These are phyloP conservation scores for Endoconidiophora laricicola DNA, from an alignment of 2,329 filamentous ascomycete genomes.

Conservation along the genomic window DNA sequence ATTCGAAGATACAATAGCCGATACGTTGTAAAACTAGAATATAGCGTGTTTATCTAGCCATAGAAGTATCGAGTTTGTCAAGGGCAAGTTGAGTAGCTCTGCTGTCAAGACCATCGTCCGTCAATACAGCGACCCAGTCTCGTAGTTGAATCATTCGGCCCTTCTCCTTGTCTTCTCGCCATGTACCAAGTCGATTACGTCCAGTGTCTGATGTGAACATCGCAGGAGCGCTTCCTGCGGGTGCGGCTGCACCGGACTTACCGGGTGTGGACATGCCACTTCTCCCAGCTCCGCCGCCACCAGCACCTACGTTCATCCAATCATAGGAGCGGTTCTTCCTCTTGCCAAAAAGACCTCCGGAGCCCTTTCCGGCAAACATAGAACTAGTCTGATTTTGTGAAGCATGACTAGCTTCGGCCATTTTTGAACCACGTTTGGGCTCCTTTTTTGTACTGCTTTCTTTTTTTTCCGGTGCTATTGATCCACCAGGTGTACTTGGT, in stretches of 20 bases:
- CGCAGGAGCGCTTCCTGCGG: constrained; percentile 18
- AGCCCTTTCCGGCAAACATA: constrained; percentile 50
- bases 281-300: constrained; percentile 19
- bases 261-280: constrained; percentile 38
- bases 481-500: constrained; percentile 39
- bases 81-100: constrained; percentile 45
- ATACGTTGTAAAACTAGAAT: background rate
- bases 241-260: constrained; percentile 19
- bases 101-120: constrained; percentile 56
- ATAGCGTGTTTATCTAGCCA: constrained; percentile 21
- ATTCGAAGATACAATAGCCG: too few species aligned
- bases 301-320: constrained; percentile 48
- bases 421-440: constrained; percentile 59
- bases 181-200: constrained; percentile 50
- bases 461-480: constrained; percentile 50
- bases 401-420: constrained; percentile 62
- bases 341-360: constrained; percentile 40
- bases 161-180: constrained; percentile 62
- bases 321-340: constrained; percentile 52
- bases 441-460: constrained; percentile 69
- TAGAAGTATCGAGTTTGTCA: constrained; percentile 32
- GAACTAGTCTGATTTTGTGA: constrained; percentile 72
- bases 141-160: constrained; percentile 69
- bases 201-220: constrained; percentile 36
- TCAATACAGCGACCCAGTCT: constrained; percentile 65